These are phyloP conservation scores for Hysterangium stoloniferum DNA, from an alignment of 768 basidiomycete genomes.

Conservation along the genomic window DNA sequence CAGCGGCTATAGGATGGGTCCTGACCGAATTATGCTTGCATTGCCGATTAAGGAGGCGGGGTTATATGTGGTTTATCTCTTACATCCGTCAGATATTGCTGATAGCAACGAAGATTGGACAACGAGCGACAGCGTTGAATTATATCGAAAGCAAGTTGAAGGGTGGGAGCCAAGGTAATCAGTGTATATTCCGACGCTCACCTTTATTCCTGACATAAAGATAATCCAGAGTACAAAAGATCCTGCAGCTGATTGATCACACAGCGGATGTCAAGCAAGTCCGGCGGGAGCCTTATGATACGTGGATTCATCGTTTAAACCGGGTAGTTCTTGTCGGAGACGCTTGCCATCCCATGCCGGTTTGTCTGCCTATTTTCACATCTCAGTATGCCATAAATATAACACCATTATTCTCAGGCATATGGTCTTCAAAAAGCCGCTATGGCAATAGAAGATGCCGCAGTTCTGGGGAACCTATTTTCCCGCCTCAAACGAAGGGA, in stretches of 20 bases:
- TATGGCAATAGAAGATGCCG: slow-evolving; percentile 54
- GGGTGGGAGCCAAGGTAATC: slow-evolving; percentile 7
- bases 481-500: slow-evolving; percentile 37
- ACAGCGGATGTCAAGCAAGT: slow-evolving; percentile 34
- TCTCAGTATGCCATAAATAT: background rate
- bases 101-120: background rate
- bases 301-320: slow-evolving; percentile 41
- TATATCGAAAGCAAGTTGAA: background rate
- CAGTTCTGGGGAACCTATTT: slow-evolving; percentile 52
- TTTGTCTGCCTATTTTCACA: slow-evolving; percentile 21
- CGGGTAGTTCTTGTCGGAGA: slow-evolving; percentile 50
- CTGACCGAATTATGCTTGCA: slow-evolving; percentile 17
- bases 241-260: slow-evolving; percentile 26
- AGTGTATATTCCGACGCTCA: background rate
- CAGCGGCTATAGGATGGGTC: slow-evolving; percentile 18
- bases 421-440: slow-evolving; percentile 43
- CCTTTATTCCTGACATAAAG: background rate
- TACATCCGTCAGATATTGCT: background rate
- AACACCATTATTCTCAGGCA: slow-evolving; percentile 30
- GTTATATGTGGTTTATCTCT: background rate
- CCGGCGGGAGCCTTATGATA: slow-evolving; percentile 31
- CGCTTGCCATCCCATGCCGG: slow-evolving; percentile 51
- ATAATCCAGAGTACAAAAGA: slow-evolving; percentile 27
- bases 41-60: background rate
- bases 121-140: background rate